A percentile compares a stretch with the other conserved stretches of the same genome.
Evolutionary conservation across 495 filamentous ascomycete genomes (phyloP).

Genomic region (Annulohypoxylon bovei): DNA sequence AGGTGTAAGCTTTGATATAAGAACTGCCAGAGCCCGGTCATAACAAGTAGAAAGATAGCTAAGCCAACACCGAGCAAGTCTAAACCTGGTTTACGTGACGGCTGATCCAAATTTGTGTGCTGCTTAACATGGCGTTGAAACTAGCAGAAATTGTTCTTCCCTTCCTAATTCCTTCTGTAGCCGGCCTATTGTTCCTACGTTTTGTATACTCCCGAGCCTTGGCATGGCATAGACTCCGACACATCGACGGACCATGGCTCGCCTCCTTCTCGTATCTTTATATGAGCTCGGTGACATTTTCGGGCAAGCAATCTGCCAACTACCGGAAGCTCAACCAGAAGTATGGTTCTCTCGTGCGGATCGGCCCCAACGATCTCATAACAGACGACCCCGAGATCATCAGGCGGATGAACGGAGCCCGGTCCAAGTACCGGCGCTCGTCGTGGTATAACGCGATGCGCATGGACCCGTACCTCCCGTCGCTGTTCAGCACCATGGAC

Average conservation of each 20-base stretch:
- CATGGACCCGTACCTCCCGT: conserved; percentile 41
- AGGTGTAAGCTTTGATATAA: conserved; percentile 8
- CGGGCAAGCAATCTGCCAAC: conserved; percentile 26
- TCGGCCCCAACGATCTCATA: conserved; percentile 52
- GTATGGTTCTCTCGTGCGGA: conserved; percentile 51
- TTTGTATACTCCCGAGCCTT: conserved; percentile 19
- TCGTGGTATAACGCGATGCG: conserved; percentile 49
- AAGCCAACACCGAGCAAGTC: background rate
- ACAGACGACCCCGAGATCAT: conserved; percentile 54
- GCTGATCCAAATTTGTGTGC: background rate
- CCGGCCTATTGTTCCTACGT: background rate
- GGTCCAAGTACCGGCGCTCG: conserved; percentile 47
- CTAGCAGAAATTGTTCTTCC: background rate
- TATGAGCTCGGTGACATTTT: conserved; percentile 35
- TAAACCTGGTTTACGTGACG: background rate
- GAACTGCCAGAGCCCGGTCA: background rate
- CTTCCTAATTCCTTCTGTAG: background rate
- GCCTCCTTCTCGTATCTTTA: conserved; percentile 37
- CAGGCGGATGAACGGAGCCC: conserved; percentile 49
- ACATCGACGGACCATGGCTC: conserved; percentile 39
- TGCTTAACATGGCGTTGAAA: conserved; percentile 11
- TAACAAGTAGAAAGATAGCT: background rate
- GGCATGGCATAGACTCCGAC: conserved; percentile 40
- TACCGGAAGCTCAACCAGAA: conserved; percentile 30
- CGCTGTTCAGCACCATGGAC: conserved; percentile 23